Evolutionary conservation across 1,139 yeast species (phyloP).

Genomic region (Meyerozyma elateridarum): DNA sequence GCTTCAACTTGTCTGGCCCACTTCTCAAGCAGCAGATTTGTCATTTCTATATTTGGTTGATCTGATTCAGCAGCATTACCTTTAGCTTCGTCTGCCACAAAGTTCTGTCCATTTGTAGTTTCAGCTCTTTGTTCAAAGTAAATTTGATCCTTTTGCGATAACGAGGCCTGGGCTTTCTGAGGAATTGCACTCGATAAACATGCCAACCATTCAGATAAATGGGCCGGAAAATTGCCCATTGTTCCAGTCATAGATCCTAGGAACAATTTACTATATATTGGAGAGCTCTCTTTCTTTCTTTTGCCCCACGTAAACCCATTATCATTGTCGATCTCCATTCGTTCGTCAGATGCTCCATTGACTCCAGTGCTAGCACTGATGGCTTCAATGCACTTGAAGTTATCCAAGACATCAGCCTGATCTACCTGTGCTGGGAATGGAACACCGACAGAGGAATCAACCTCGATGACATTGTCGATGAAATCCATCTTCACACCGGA

Average conservation of each 20-base stretch:
- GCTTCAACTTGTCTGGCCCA: neutral
- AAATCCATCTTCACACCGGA: conserved; percentile 39
- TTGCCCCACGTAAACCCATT: conserved; percentile 1
- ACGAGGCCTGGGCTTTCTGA: conserved; percentile 18
- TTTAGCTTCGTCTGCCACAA: conserved; percentile 3
- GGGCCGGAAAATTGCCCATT: conserved; percentile 9
- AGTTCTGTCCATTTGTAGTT: conserved; percentile 7
- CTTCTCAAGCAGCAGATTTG: neutral
- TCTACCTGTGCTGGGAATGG: conserved; percentile 4
- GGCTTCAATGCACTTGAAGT: neutral
- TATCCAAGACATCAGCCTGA: neutral
- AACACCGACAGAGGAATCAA: neutral
- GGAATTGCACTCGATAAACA: conserved; percentile 31
- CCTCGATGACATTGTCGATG: conserved; percentile 24
- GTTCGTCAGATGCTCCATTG: conserved; percentile 7
- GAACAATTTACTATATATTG: neutral
- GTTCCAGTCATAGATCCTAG: neutral
- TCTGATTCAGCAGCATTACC: conserved; percentile 2
- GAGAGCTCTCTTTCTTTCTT: neutral
- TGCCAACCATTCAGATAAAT: conserved; percentile 15
- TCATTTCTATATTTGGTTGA: neutral
- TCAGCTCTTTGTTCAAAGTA: conserved; percentile 32
- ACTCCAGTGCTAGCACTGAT: neutral
- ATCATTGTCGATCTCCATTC: conserved; percentile 14
- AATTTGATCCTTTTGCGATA: conserved; percentile 40